Percentiles rank a stretch among this genome's conserved stretches.
phyloP scores from a whole-genome alignment of 805 yeast species.

The Metschnikowia hibisci region DNA sequence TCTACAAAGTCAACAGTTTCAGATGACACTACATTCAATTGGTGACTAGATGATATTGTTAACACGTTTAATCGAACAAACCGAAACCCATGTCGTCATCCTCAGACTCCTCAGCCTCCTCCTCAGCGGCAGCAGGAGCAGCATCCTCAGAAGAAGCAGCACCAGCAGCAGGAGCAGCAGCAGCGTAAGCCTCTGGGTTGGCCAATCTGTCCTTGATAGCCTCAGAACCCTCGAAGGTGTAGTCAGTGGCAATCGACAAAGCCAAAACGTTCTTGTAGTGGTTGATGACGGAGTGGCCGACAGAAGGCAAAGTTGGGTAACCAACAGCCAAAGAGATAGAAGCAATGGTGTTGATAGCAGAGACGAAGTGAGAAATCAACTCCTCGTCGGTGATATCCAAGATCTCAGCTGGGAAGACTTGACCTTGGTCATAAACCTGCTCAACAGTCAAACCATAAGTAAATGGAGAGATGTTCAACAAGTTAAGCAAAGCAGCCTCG shows the following conservation, averaged over 20 bases:
- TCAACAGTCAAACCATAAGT: slow-evolving; percentile 96
- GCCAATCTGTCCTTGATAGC: slow-evolving; percentile 98
- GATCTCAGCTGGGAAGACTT: slow-evolving; percentile 93
- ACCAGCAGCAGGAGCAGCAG: slow-evolving; percentile 97
- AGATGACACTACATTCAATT: background rate
- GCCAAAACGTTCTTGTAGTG: slow-evolving; percentile 98
- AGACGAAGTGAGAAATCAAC: slow-evolving; percentile 84
- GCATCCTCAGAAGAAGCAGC: slow-evolving; percentile 63
- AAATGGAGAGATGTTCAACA: slow-evolving; percentile 99
- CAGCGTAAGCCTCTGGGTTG: slow-evolving; percentile 99
- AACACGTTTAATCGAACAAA: slow-evolving; percentile 79
- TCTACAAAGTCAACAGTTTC: background rate
- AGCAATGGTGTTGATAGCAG: slow-evolving; percentile 92
- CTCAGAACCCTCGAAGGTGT: slow-evolving; percentile 99
- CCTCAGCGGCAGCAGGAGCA: slow-evolving; percentile 70
- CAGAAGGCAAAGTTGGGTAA: slow-evolving; percentile 99
- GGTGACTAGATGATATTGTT: slow-evolving; percentile 2
- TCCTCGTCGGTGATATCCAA: slow-evolving; percentile 98
- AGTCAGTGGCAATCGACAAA: slow-evolving; percentile 96
- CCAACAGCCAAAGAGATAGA: slow-evolving; percentile 95
- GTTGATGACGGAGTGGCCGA: slow-evolving; percentile 98
- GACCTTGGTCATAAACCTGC: slow-evolving; percentile 98
- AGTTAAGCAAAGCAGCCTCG: slow-evolving; percentile 97
- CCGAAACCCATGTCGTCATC: slow-evolving; percentile 98
- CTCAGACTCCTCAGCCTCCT: slow-evolving; percentile 59